Conservation (phyloP, 2,329 filamentous ascomycete species). For the Fusarium dimerum region DNA sequence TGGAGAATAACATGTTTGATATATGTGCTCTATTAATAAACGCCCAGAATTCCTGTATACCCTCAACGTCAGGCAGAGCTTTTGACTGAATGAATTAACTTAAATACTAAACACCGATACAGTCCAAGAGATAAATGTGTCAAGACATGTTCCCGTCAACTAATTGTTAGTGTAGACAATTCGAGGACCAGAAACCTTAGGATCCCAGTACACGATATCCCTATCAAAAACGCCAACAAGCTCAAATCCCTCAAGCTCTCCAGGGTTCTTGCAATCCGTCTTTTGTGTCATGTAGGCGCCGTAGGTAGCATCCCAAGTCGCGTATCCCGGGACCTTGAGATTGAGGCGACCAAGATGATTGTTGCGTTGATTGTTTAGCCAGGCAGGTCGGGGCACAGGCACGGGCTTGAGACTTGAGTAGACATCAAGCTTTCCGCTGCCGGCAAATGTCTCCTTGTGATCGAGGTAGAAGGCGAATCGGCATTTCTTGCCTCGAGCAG, state of each 20-base stretch:
- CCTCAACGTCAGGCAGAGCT: too few relatives aligned
- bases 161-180: slow-evolving; percentile 12
- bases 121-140: neutral
- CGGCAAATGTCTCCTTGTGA: slow-evolving; percentile 15
- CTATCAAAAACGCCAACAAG: slow-evolving; percentile 21
- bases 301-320: slow-evolving; percentile 20
- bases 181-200: slow-evolving; percentile 10
- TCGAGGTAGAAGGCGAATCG: slow-evolving; percentile 29
- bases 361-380: slow-evolving; percentile 32
- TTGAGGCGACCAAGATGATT: slow-evolving; percentile 19
- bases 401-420: slow-evolving; percentile 27
- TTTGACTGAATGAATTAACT: neutral
- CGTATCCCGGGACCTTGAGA: slow-evolving; percentile 1
- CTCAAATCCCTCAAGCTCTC: slow-evolving; percentile 18
- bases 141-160: neutral
- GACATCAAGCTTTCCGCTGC: slow-evolving; percentile 30
- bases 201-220: slow-evolving; percentile 17
- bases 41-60: too few relatives aligned
- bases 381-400: slow-evolving; percentile 16
- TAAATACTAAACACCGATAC: neutral
- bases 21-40: too few relatives aligned
- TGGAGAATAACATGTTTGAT: too few relatives aligned
- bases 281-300: slow-evolving; percentile 15
- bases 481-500: slow-evolving; percentile 24
- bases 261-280: slow-evolving; percentile 17